Evolutionary conservation across 2,329 filamentous ascomycete genomes (phyloP).

Genomic region (Lasiodiplodia citricola): DNA sequence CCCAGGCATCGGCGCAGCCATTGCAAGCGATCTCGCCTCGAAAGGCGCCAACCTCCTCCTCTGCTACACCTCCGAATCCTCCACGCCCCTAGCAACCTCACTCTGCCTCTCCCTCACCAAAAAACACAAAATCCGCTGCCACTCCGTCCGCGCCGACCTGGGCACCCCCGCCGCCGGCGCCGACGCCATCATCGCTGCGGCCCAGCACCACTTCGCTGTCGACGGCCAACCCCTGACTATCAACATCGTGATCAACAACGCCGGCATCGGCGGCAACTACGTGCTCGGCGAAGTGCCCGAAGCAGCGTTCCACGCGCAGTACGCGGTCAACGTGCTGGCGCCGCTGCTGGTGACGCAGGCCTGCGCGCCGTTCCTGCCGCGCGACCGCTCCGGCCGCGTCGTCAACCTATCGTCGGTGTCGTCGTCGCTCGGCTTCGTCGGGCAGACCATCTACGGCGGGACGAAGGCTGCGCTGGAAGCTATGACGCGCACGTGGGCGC

Average conservation of each 20-base stretch:
- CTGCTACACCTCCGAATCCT: conserved; percentile 72
- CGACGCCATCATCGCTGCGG: conserved; percentile 62
- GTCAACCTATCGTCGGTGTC: conserved; percentile 55
- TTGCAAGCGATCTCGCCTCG: conserved; percentile 70
- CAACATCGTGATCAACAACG: conserved; percentile 89
- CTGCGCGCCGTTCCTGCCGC: conserved; percentile 70
- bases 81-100: conserved; percentile 57
- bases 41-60: conserved; percentile 74
- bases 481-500: conserved; percentile 71
- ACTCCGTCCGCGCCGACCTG: conserved; percentile 72
- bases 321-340: conserved; percentile 81
- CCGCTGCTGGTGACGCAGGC: conserved; percentile 80
- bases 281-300: conserved; percentile 62
- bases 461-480: conserved; percentile 71
- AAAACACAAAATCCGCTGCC: no score
- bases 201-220: conserved; percentile 64
- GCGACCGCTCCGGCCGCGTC: conserved; percentile 69
- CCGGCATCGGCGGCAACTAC: conserved; percentile 71
- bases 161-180: conserved; percentile 63
- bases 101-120: conserved; percentile 66
- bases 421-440: conserved; percentile 54
- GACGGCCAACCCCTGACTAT: conserved; percentile 65
- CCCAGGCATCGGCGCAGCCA: conserved; percentile 73
- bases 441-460: conserved; percentile 67
- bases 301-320: conserved; percentile 72